Percentiles rank a stretch among this genome's conserved stretches.
Conservation (phyloP, 495 filamentous ascomycete genomes). For the Penicillium ochrochloron region DNA sequence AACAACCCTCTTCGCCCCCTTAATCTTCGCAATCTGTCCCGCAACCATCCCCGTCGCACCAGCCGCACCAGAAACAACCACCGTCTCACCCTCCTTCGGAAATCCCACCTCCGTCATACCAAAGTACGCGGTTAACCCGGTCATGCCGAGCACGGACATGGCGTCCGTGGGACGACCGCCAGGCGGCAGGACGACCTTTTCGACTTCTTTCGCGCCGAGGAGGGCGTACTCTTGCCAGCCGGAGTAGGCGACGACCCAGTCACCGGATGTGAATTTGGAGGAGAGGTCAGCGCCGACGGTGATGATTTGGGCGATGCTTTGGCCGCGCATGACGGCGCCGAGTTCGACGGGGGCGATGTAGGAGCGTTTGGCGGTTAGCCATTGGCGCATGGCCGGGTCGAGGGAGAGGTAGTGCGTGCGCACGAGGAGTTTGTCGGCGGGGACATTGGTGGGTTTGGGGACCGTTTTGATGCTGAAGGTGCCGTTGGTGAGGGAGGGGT, state of each 20-base stretch:
- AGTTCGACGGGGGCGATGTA: conserved; percentile 70
- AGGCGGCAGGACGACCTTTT: conserved; percentile 49
- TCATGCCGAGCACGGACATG: conserved; percentile 61
- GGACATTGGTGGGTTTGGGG: conserved; percentile 48
- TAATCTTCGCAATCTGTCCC: conserved; percentile 70
- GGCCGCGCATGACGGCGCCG: conserved; percentile 70
- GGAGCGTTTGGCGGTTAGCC: conserved; percentile 68
- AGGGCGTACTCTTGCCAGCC: conserved; percentile 70
- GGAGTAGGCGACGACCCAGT: conserved; percentile 52
- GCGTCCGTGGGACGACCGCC: conserved; percentile 60
- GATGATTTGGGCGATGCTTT: conserved; percentile 59
- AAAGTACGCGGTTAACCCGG: conserved; percentile 70
- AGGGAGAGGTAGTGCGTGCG: conserved; percentile 73
- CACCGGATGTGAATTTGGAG: conserved; percentile 53
- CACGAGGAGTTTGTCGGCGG: conserved; percentile 67
- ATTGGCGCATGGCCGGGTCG: conserved; percentile 81
- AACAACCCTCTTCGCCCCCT: conserved; percentile 58
- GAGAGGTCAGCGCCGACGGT: conserved; percentile 42
- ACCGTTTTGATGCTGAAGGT: conserved; percentile 60
- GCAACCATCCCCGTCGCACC: conserved; percentile 72
- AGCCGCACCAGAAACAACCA: conserved; percentile 71
- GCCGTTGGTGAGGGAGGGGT: conserved; percentile 44
- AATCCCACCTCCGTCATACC: conserved; percentile 64
- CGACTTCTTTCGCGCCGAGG: conserved; percentile 47
- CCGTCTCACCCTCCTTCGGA: conserved; percentile 61